Evolutionary conservation across 1,139 yeast genomes (phyloP), one percentile per base, ranked within the genome.

Genomic region (Saccharomyces hybrid): DNA sequence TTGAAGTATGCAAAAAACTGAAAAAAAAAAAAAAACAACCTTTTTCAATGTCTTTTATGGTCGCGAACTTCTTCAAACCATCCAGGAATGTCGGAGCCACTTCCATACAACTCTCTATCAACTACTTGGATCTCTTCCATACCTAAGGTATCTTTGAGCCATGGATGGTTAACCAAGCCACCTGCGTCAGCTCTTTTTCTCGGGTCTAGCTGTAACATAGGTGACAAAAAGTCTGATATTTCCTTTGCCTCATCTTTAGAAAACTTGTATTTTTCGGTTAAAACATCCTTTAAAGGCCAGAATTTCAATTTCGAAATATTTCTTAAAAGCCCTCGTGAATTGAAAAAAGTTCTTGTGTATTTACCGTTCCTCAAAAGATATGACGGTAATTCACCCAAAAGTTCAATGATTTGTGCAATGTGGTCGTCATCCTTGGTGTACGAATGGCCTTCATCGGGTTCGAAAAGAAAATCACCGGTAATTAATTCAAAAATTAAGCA

Each of bases 391-490:
- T 73, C 74, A 4, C 89, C 87, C 50, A 84, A 60, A 14, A 86
- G 70, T 65, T 86, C 93, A 44, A 85, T 78, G 27, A 85, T 83
- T 66, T 84, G 90, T 0, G 90, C 90, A 60, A 85, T 73, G 67
- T 85, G 90, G 63, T 85, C 91, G 61, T 84, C 91, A 66, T 84
- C 87, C 62, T 83, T 83, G 48, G 78, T 73, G 64, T 83, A 84
- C 14, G 75, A 70, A 51, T 72, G 75, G 0, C 76, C 76, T 53
- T 72, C 70, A 44, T 70, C 71, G 1, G 91, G 91, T 69, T 84
- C 89, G 66, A 86, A 85, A 48, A 85, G 71, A 64, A 82, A 84
- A 65, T 84, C 90, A n/a, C 90, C 88, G 0, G 93, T 85, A 26
- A 85, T 73, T 19, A 86, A 71, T 67, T 86, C 93, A 67, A 85